Conservation (phyloP, 371 early-diverging fungal genomes). For the Mucor lusitanicus region DNA sequence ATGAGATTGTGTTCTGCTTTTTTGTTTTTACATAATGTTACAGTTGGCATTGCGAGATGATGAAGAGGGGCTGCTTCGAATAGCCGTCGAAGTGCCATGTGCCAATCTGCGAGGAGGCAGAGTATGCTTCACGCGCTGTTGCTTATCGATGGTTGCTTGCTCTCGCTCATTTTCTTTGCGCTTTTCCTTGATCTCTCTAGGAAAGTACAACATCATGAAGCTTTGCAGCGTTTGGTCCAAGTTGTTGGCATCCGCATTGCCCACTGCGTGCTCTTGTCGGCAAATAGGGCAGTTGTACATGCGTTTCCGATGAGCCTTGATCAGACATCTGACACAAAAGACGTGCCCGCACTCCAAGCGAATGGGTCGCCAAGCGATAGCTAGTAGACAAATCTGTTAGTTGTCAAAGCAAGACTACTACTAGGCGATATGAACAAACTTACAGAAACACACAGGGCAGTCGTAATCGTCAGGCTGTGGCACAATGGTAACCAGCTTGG, state of each 20-base stretch:
- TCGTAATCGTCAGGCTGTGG: slow-evolving; percentile 76
- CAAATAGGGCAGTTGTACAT: slow-evolving; percentile 74
- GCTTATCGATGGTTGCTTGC: slow-evolving; percentile 54
- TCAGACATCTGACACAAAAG: slow-evolving; percentile 74
- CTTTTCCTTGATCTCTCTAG: slow-evolving; percentile 71
- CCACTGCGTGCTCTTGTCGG: slow-evolving; percentile 59
- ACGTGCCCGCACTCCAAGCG: slow-evolving; percentile 70
- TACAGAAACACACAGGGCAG: slow-evolving; percentile 42
- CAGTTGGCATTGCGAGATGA: slow-evolving; percentile 5
- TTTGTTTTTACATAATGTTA: slow-evolving; percentile 12
- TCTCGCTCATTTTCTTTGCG: slow-evolving; percentile 64
- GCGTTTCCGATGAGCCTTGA: slow-evolving; percentile 63
- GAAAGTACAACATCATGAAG: slow-evolving; percentile 72
- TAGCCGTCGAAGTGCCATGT: not conserved
- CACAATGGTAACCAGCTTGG: slow-evolving; percentile 59
- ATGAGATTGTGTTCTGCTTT: not conserved
- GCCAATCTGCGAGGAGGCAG: not conserved
- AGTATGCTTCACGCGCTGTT: not conserved
- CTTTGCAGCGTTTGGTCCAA: slow-evolving; percentile 65
- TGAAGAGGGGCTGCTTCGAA: not conserved
- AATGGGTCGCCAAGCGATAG: slow-evolving; percentile 73
- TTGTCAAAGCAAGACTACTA: not conserved
- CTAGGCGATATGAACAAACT: not conserved
- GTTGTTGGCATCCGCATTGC: slow-evolving; percentile 59
- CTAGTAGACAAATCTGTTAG: slow-evolving; percentile 8